These are phyloP conservation scores for Debaryomyces fabryi DNA, from an alignment of 1,139 yeast species.

Conservation along the genomic window DNA sequence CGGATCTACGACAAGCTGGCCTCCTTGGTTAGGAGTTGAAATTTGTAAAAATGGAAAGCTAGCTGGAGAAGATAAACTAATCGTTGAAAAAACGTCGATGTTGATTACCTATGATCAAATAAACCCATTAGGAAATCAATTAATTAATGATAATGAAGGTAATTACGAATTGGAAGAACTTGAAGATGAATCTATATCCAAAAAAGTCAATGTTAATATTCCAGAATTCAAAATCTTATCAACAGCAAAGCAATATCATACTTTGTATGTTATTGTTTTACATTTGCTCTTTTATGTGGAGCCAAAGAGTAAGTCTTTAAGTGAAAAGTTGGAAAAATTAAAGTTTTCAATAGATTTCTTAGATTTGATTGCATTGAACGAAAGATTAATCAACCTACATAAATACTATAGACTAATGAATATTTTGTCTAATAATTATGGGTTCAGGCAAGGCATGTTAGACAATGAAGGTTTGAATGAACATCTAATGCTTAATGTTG, in stretches of 20 bases:
- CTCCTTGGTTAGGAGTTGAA: constrained; percentile 52
- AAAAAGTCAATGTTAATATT: constrained; percentile 38
- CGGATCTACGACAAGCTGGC: constrained; percentile 46
- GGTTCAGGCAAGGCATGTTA: constrained; percentile 37
- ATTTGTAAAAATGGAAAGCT: constrained; percentile 40
- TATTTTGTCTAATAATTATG: constrained; percentile 35
- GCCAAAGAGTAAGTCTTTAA: constrained; percentile 39
- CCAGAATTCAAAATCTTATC: constrained; percentile 45
- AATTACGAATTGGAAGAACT: constrained; percentile 6
- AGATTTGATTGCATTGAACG: constrained; percentile 34
- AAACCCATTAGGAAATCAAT: constrained; percentile 29
- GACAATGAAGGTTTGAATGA: constrained; percentile 43
- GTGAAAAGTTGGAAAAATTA: constrained; percentile 42
- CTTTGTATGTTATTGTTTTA: constrained; percentile 38
- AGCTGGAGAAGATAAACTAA: constrained; percentile 39
- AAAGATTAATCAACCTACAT: constrained; percentile 32
- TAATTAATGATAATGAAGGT: constrained; percentile 13
- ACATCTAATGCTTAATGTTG: constrained; percentile 30
- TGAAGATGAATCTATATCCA: constrained; percentile 10
- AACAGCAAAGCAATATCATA: constrained; percentile 46
- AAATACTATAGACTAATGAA: constrained; percentile 26
- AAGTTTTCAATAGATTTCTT: constrained; percentile 48
- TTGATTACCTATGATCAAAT: constrained; percentile 39
- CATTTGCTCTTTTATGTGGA: constrained; percentile 45
- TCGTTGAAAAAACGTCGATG: constrained; percentile 42